These are phyloP conservation scores for Sclerospora graminicola DNA, from an alignment of 352 stramenopile species.

Conservation along the genomic window DNA sequence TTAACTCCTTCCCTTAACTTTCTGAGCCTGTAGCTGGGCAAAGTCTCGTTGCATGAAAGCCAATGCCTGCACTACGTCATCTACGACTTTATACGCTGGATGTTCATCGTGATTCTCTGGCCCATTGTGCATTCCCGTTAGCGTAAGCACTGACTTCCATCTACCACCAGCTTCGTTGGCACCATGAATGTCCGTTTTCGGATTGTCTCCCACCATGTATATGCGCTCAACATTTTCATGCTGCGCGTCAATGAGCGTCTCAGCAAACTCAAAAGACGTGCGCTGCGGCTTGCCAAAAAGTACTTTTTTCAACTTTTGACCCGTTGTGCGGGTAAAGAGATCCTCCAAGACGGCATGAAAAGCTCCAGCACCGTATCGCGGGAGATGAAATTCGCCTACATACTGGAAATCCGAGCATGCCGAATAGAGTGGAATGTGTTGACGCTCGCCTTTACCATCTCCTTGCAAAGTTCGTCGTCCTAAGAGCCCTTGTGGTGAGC, in stretches of 20 bases:
- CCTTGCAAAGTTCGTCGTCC: constrained; percentile 20
- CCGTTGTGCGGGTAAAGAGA: constrained; percentile 74
- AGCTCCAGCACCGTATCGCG: constrained; percentile 66
- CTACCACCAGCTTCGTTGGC: constrained; percentile 59
- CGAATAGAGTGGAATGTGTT: constrained; percentile 73
- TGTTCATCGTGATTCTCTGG: constrained; percentile 56
- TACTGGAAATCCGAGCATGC: constrained; percentile 85
- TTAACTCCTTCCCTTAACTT: background rate
- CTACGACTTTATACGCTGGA: constrained; percentile 57
- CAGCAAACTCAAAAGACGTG: constrained; percentile 66
- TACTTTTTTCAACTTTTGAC: constrained; percentile 57
- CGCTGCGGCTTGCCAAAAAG: constrained; percentile 72
- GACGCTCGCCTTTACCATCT: constrained; percentile 24
- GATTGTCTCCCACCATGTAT: constrained; percentile 86
- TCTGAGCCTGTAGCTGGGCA: constrained; percentile 17
- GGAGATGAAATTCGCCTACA: constrained; percentile 75
- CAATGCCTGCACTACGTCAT: constrained; percentile 57
- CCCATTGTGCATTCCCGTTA: constrained; percentile 72
- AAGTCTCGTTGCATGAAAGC: constrained; percentile 77
- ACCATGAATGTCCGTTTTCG: constrained; percentile 70
- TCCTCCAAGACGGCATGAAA: constrained; percentile 76
- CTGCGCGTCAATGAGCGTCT: constrained; percentile 67
- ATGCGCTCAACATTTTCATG: constrained; percentile 53
- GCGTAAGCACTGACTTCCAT: constrained; percentile 79
- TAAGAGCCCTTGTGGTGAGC: constrained; percentile 41